Conservation (phyloP, 2,329 filamentous ascomycete genomes). For the Cladosporium colombiae region DNA sequence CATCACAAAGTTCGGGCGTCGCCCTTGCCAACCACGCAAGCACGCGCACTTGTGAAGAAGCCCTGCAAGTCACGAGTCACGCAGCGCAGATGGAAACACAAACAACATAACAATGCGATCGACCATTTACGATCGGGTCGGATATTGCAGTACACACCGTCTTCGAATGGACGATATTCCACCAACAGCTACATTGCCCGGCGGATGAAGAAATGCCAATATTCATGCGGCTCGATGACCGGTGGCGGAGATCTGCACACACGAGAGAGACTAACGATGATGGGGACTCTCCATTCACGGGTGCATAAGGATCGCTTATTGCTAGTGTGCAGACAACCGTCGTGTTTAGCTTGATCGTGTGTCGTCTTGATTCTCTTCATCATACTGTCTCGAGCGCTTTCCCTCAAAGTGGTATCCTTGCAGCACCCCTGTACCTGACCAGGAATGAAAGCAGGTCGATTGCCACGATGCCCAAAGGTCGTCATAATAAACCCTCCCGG, state of each 20-base stretch:
- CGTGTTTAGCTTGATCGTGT: background rate
- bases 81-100: background rate
- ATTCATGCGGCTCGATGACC: background rate
- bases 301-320: background rate
- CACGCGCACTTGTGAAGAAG: background rate
- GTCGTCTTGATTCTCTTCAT: background rate
- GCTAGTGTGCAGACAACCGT: background rate
- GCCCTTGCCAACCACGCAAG: background rate
- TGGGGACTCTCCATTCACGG: background rate
- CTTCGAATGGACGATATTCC: background rate
- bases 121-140: background rate
- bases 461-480: background rate
- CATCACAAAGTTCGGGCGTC: conserved; percentile 10
- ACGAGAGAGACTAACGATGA: background rate
- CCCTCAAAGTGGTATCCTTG: background rate
- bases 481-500: background rate
- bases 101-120: background rate
- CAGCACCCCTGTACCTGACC: background rate
- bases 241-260: background rate
- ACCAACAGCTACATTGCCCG: background rate
- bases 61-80: background rate
- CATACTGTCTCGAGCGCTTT: background rate
- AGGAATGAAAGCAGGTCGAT: background rate
- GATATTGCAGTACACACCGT: background rate
- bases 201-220: background rate